Conservation (phyloP, 1,139 yeast genomes). For the Hyphopichia khmerensis region DNA sequence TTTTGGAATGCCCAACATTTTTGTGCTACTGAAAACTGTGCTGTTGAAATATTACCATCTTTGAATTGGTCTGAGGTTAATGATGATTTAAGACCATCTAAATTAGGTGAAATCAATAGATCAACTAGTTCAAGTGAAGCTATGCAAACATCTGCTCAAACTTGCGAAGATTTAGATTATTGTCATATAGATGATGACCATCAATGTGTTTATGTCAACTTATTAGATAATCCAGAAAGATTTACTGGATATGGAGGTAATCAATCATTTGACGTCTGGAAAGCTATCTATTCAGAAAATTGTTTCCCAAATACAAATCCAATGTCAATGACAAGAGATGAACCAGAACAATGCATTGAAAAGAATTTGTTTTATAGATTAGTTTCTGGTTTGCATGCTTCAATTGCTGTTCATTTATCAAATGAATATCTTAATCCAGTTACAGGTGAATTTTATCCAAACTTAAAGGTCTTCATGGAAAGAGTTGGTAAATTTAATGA, state of each 20-base stretch:
- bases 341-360: constrained; percentile 66
- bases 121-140: constrained; percentile 17
- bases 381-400: constrained; percentile 92
- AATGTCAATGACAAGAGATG: constrained; percentile 33
- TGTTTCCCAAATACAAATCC: constrained; percentile 65
- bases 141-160: constrained; percentile 18
- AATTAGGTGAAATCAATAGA: constrained; percentile 51
- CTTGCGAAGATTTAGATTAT: constrained; percentile 47
- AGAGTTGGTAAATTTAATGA: constrained; percentile 91
- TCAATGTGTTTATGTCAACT: constrained; percentile 76
- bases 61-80: constrained; percentile 69
- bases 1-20: constrained; percentile 82
- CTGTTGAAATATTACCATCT: constrained; percentile 67
- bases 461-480: constrained; percentile 76
- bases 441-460: constrained; percentile 81
- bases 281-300: constrained; percentile 86
- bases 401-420: constrained; percentile 90
- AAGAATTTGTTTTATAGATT: constrained; percentile 85
- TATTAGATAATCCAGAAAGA: constrained; percentile 88
- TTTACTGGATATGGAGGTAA: constrained; percentile 96
- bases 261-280: constrained; percentile 91
- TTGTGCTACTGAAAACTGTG: constrained; percentile 92
- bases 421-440: constrained; percentile 77
- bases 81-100: constrained; percentile 71
- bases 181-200: constrained; percentile 62